Percentiles rank a stretch among this genome's conserved stretches.
phyloP scores from a whole-genome alignment of 1,284 basidiomycete species.

The Apiotrichum gamsii region DNA sequence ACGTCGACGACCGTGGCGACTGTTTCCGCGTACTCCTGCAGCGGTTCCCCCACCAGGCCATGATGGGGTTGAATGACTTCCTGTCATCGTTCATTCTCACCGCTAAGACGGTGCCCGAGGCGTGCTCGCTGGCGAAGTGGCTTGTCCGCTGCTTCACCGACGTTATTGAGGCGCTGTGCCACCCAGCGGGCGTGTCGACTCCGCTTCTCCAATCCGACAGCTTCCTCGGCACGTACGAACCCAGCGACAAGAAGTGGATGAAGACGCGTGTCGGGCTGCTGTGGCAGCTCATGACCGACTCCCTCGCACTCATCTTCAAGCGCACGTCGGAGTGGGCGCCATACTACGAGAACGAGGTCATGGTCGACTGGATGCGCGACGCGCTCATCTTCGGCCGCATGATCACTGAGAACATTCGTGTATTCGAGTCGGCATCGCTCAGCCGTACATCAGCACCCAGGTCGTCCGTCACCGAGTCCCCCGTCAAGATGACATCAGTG shows the following conservation, averaged over 20 bases:
- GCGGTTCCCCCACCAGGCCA: conserved; percentile 57
- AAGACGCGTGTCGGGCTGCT: conserved; percentile 60
- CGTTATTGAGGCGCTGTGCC: conserved; percentile 77
- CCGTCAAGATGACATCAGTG: conserved; percentile 44
- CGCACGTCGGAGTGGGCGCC: conserved; percentile 73
- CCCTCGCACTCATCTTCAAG: conserved; percentile 74
- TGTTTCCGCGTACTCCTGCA: conserved; percentile 71
- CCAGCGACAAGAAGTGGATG: conserved; percentile 30
- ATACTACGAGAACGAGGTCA: conserved; percentile 69
- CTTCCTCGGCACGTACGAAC: conserved; percentile 48
- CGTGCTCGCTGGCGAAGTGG: conserved; percentile 74
- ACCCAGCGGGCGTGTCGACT: conserved; percentile 51
- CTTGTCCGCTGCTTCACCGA: conserved; percentile 87
- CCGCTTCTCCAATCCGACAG: conserved; percentile 34
- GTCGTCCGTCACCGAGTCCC: conserved; percentile 27
- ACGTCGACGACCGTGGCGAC: conserved; percentile 76
- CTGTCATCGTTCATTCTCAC: conserved; percentile 61
- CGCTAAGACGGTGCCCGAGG: conserved; percentile 66
- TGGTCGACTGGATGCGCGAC: conserved; percentile 95
- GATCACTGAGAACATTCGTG: conserved; percentile 68
- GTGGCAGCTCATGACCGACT: conserved; percentile 74
- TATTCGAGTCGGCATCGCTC: conserved; percentile 65
- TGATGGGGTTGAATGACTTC: conserved; percentile 64
- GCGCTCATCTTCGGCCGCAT: conserved; percentile 84
- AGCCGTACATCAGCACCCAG: conserved; percentile 37